A percentile compares a stretch with the other conserved stretches of the same genome.
Conservation (phyloP, 2,329 filamentous ascomycete species). For the Aaosphaeria arxii region DNA sequence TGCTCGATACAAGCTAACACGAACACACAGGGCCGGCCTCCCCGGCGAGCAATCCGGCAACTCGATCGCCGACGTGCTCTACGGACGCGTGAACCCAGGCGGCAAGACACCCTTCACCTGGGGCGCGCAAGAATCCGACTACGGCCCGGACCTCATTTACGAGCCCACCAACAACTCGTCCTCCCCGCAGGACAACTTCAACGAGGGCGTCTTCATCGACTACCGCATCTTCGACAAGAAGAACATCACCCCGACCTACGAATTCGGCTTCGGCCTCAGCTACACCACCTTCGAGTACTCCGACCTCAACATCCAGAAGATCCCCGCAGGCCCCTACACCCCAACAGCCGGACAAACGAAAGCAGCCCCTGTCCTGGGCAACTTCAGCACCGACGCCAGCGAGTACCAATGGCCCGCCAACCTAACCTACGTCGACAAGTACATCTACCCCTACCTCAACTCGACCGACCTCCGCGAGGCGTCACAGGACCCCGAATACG, state of each 20-base stretch:
- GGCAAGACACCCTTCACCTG: constrained; percentile 80
- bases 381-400: constrained; percentile 58
- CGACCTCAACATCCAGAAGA: constrained; percentile 58
- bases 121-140: constrained; percentile 64
- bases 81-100: constrained; percentile 73
- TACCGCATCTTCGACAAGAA: constrained; percentile 71
- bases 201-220: constrained; percentile 79
- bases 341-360: constrained; percentile 61
- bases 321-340: constrained; percentile 51
- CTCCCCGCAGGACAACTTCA: constrained; percentile 70
- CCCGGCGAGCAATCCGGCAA: constrained; percentile 84
- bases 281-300: constrained; percentile 79
- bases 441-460: constrained; percentile 74
- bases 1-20: neutral
- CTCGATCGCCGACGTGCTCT: constrained; percentile 76
- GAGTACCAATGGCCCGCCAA: constrained; percentile 68
- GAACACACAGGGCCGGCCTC: constrained; percentile 56
- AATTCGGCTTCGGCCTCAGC: constrained; percentile 77
- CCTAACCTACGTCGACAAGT: constrained; percentile 52
- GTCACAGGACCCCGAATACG: constrained; percentile 59
- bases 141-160: constrained; percentile 66
- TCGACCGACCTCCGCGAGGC: constrained; percentile 57
- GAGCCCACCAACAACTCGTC: constrained; percentile 64
- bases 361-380: constrained; percentile 63
- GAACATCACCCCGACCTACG: constrained; percentile 67